Percentiles rank a stretch among this genome's conserved stretches.
These are phyloP conservation scores for Akanthomyces muscarius DNA, from an alignment of 2,329 filamentous ascomycete genomes.

Conservation along the genomic window DNA sequence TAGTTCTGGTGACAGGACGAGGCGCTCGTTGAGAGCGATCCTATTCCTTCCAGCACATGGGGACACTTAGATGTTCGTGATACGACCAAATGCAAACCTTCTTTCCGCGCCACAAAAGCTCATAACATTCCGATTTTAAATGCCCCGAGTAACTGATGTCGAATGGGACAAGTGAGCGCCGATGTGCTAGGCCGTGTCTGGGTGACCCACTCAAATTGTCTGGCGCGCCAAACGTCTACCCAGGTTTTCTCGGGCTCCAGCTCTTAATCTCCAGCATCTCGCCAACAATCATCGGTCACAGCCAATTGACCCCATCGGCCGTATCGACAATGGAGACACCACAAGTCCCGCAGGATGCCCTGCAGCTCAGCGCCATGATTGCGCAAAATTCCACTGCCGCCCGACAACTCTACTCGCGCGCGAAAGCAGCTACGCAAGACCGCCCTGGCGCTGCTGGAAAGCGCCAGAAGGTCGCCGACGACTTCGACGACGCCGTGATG, in stretches of 20 bases:
- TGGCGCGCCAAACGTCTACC: background rate
- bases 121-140: too few species aligned
- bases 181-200: background rate
- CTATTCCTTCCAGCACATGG: too few species aligned
- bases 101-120: too few species aligned
- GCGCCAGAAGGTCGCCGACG: slow-evolving; percentile 37
- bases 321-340: slow-evolving; percentile 31
- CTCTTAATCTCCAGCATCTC: background rate
- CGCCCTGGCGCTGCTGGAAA: slow-evolving; percentile 27
- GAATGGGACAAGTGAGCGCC: too few species aligned
- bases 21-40: too few species aligned
- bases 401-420: slow-evolving; percentile 30
- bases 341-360: slow-evolving; percentile 30
- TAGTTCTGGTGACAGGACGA: too few species aligned
- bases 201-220: slow-evolving; percentile 7
- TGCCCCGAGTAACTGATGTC: too few species aligned
- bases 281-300: background rate
- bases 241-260: background rate
- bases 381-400: slow-evolving; percentile 33
- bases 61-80: too few species aligned
- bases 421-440: slow-evolving; percentile 20
- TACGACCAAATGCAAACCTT: too few species aligned
- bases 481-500: slow-evolving; percentile 31
- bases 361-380: slow-evolving; percentile 33
- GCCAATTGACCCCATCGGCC: slow-evolving; percentile 15